phyloP scores from a whole-genome alignment of 768 basidiomycete species.

The Tremella mesenterica region DNA sequence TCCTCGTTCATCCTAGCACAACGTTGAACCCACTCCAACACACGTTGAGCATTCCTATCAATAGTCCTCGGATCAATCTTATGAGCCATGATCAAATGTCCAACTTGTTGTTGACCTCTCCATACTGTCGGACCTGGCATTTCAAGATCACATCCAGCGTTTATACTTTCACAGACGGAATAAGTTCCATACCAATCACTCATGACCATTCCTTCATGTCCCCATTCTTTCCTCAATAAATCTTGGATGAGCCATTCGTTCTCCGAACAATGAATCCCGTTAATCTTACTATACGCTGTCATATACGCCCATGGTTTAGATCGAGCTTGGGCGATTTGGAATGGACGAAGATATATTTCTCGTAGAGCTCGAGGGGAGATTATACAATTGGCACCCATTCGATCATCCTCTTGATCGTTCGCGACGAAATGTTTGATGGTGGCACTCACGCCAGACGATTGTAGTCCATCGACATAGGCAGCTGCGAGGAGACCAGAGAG shows the following conservation, averaged over 20 bases:
- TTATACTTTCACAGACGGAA: slow-evolving; percentile 49
- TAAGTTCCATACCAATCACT: slow-evolving; percentile 56
- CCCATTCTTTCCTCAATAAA: slow-evolving; percentile 60
- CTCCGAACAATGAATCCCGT: slow-evolving; percentile 57
- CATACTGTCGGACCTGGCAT: slow-evolving; percentile 33
- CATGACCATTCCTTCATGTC: slow-evolving; percentile 55
- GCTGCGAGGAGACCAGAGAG: slow-evolving; percentile 57
- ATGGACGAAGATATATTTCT: slow-evolving; percentile 58
- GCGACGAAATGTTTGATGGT: slow-evolving; percentile 64
- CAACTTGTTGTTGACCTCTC: slow-evolving; percentile 9
- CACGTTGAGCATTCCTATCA: slow-evolving; percentile 53
- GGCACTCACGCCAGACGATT: slow-evolving; percentile 58
- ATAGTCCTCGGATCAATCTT: slow-evolving; percentile 45
- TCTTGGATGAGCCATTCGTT: slow-evolving; percentile 50
- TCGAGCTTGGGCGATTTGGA: slow-evolving; percentile 51
- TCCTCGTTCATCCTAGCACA: slow-evolving; percentile 60
- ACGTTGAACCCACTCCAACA: slow-evolving; percentile 59
- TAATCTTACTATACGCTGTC: slow-evolving; percentile 55
- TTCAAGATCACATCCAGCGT: slow-evolving; percentile 54
- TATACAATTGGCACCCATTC: slow-evolving; percentile 37
- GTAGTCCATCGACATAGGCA: slow-evolving; percentile 62
- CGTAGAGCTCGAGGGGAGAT: slow-evolving; percentile 59
- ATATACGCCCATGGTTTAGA: slow-evolving; percentile 28
- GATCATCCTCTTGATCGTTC: slow-evolving; percentile 67
- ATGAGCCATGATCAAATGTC: slow-evolving; percentile 40